A percentile compares a stretch with the other conserved stretches of the same genome.
Evolutionary conservation across 306 rosid genomes (phyloP).

Genomic region (Quercus suber): DNA sequence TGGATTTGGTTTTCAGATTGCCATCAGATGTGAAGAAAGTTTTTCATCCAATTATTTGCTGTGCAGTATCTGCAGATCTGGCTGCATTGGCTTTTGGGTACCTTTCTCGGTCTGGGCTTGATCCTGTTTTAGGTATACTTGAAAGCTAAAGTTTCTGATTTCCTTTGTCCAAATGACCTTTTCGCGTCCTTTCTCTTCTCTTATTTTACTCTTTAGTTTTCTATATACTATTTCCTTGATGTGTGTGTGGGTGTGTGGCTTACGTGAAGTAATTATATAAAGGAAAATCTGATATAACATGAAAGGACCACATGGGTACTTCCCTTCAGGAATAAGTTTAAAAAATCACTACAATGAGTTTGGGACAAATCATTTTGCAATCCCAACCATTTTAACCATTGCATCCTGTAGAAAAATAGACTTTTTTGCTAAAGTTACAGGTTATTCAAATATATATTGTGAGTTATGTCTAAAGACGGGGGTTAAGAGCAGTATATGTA

Average conservation of each 20-base stretch:
- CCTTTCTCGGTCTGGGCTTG: constrained; percentile 72
- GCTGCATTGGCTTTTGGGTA: constrained; percentile 75
- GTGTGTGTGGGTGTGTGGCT: no score
- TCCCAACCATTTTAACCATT: neutral
- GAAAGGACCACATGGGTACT: neutral
- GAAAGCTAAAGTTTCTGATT: constrained; percentile 14
- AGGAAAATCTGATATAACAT: neutral
- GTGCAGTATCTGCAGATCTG: constrained; percentile 78
- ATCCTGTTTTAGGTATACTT: constrained; percentile 85
- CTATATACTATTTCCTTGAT: no score
- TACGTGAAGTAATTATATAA: no score
- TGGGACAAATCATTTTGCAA: neutral
- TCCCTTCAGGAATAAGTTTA: neutral
- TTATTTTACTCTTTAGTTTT: neutral
- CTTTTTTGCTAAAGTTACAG: neutral
- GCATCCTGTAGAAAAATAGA: neutral
- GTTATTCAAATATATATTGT: neutral
- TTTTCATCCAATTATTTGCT: constrained; percentile 93
- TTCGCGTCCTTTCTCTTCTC: neutral
- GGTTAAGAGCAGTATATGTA: no score
- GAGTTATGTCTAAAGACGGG: neutral
- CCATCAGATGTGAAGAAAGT: constrained; percentile 73
- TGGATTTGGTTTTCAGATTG: constrained; percentile 45
- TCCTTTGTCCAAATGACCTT: constrained; percentile 8
- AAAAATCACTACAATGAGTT: neutral